Evolutionary conservation across 2,329 filamentous ascomycete species (phyloP).

Genomic region (Blastomyces percursus): DNA sequence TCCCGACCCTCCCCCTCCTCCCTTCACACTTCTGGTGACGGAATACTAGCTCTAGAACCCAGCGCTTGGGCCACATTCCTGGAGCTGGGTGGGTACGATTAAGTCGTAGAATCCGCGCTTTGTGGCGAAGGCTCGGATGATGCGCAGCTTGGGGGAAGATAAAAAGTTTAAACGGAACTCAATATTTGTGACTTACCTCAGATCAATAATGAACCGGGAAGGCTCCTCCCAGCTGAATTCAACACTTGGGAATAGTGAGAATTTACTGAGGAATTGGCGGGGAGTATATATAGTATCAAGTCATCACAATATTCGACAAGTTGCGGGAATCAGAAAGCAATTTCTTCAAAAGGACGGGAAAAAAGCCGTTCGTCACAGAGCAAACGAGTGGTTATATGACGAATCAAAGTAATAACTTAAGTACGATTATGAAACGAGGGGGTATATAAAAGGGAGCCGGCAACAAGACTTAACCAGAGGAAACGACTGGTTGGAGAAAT

Average conservation of each 20-base stretch:
- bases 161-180: not conserved
- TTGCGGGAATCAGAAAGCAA: no score
- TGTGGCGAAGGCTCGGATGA: not conserved
- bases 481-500: not conserved
- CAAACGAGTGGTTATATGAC: not conserved
- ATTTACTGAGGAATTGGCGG: not conserved
- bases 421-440: not conserved
- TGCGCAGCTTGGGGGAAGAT: not conserved
- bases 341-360: no score
- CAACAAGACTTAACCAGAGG: not conserved
- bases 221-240: not conserved
- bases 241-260: not conserved
- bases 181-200: not conserved
- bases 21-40: not conserved
- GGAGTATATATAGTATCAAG: not conserved
- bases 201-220: not conserved
- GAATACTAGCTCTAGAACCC: not conserved
- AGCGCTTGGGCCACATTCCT: not conserved
- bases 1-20: no score
- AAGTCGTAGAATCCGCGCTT: not conserved
- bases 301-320: no score
- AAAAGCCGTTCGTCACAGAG: conserved; percentile 1
- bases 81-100: not conserved
- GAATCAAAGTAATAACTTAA: not conserved
- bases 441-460: not conserved